Conservation (phyloP, 163 green algal genomes). For the Scenedesmus sp. region DNA sequence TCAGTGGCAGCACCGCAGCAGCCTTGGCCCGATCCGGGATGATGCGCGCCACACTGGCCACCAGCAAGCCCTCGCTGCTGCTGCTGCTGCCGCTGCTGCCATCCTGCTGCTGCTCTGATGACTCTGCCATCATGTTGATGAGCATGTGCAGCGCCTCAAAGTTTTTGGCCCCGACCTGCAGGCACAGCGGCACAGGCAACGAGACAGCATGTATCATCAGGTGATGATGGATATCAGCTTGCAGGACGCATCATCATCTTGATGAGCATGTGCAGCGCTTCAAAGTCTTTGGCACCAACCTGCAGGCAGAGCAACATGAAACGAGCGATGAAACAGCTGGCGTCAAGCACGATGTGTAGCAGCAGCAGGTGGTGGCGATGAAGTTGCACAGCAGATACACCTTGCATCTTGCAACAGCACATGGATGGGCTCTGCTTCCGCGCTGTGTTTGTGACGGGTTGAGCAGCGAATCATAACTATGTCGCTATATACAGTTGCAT, state of each 20-base stretch:
- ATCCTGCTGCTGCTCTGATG: background rate
- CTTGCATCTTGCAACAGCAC: no score
- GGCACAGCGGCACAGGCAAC: background rate
- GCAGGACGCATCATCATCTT: background rate
- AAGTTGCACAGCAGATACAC: no score
- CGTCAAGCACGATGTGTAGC: no score
- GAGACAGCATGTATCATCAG: background rate
- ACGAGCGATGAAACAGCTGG: background rate
- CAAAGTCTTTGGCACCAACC: constrained; percentile 23
- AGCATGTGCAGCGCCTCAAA: constrained; percentile 48
- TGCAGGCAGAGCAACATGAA: background rate
- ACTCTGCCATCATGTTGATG: constrained; percentile 36
- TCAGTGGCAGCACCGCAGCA: constrained; percentile 21
- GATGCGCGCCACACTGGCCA: background rate
- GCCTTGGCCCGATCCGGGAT: constrained; percentile 21
- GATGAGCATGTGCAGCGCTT: constrained; percentile 44
- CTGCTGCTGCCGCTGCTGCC: constrained; percentile 7
- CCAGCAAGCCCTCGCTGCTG: background rate
- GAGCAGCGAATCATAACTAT: background rate
- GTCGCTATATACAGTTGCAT: background rate
- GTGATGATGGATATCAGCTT: background rate
- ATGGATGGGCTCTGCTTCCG: background rate
- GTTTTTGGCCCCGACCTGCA: constrained; percentile 16
- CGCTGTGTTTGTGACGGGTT: background rate
- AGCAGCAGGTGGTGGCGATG: no score